Conservation (phyloP, 139 green algal genomes). For the Chlorella sp. region DNA sequence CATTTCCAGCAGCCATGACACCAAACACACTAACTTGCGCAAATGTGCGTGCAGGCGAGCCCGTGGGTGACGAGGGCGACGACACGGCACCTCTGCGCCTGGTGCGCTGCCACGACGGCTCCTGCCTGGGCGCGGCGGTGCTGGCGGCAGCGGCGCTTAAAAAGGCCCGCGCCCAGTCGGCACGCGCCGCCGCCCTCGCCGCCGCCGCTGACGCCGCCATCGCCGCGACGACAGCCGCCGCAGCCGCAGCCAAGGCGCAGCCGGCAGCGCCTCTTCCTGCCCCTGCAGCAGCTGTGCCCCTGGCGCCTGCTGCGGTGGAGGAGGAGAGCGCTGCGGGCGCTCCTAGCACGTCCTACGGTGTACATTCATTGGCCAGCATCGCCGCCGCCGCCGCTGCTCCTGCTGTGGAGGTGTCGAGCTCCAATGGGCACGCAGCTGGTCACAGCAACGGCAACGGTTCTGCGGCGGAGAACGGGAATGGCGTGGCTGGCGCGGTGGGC, state of each 20-base stretch:
- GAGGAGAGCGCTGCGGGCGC: not conserved
- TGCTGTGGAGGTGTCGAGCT: not conserved
- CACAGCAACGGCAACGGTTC: not conserved
- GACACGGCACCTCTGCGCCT: no score
- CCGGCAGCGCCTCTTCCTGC: not conserved
- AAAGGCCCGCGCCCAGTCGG: no score
- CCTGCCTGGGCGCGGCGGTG: constrained; percentile 44
- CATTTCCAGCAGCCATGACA: not conserved
- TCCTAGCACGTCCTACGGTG: no score
- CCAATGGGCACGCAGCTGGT: not conserved
- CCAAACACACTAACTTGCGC: not conserved
- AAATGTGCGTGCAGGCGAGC: no score
- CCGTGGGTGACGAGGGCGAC: no score
- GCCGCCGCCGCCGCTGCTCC: not conserved
- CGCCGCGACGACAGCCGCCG: not conserved
- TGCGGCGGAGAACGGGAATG: not conserved
- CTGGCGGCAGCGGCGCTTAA: constrained; percentile 36
- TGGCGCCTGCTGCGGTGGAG: not conserved
- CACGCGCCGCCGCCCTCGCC: not conserved
- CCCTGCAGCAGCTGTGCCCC: not conserved
- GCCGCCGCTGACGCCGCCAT: not conserved
- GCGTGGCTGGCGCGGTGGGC: not conserved
- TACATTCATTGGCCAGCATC: no score
- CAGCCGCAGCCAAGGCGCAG: not conserved
- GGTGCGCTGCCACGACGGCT: constrained; percentile 32